Conservation (phyloP, 2,329 filamentous ascomycete species). For the Colletotrichum acutatum region DNA sequence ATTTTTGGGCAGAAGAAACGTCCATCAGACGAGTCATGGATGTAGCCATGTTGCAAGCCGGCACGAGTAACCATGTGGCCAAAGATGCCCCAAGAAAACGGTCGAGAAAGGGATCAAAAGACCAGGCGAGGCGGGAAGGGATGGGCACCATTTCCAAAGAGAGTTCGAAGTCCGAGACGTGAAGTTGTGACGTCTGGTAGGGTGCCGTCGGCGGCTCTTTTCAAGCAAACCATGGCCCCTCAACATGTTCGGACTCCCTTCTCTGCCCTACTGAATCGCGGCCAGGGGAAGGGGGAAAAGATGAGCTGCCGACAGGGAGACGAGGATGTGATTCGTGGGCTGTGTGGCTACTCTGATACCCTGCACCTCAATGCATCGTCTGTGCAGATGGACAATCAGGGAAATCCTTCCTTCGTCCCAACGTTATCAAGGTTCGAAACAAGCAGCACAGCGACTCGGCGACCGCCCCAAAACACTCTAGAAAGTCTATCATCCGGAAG, state of each 20-base stretch:
- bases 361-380: conserved; percentile 30
- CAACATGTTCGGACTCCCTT: conserved; percentile 14
- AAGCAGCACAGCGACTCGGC: conserved; percentile 21
- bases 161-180: conserved; percentile 29
- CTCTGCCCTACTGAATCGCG: conserved; percentile 4
- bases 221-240: background rate
- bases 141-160: background rate
- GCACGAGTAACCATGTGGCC: background rate
- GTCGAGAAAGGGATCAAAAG: background rate
- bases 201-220: conserved; percentile 8
- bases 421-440: conserved; percentile 31
- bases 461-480: conserved; percentile 33
- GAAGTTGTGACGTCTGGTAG: conserved; percentile 15
- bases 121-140: background rate
- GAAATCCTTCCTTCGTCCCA: conserved; percentile 32
- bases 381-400: conserved; percentile 26
- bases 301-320: background rate
- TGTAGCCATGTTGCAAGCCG: conserved; percentile 2
- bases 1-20: conserved; percentile 2
- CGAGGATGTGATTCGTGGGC: conserved; percentile 9
- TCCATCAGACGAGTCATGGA: conserved; percentile 27
- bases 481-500: conserved; percentile 32
- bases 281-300: background rate
- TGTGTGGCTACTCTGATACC: conserved; percentile 11
- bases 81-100: background rate